A percentile compares a stretch with the other conserved stretches of the same genome.
These are phyloP conservation scores for Penicillium turbatum DNA, from an alignment of 495 filamentous ascomycete species.

Conservation along the genomic window DNA sequence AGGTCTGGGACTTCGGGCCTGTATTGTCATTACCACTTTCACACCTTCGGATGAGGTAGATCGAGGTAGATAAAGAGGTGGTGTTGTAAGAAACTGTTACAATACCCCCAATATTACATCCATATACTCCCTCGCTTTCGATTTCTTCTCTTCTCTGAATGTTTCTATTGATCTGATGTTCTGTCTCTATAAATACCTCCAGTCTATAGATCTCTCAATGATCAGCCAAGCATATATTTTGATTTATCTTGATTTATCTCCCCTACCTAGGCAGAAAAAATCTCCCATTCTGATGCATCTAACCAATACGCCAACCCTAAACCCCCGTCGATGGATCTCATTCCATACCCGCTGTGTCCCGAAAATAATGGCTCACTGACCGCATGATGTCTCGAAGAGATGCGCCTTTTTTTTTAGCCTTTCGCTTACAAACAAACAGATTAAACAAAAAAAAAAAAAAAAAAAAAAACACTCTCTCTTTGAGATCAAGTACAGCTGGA, in stretches of 20 bases:
- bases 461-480: background rate
- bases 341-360: constrained; percentile 26
- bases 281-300: background rate
- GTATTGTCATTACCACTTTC: background rate
- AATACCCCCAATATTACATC: background rate
- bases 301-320: constrained; percentile 12
- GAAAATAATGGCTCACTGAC: constrained; percentile 21
- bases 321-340: constrained; percentile 25
- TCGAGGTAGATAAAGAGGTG: too few species aligned
- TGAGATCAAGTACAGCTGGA: background rate
- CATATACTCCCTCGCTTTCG: too few species aligned
- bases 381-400: constrained; percentile 4
- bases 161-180: too few species aligned
- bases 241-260: background rate
- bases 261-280: background rate
- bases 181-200: too few species aligned
- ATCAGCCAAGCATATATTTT: background rate
- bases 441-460: background rate
- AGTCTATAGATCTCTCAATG: too few species aligned
- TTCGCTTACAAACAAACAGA: background rate
- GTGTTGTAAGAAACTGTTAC: background rate
- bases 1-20: constrained; percentile 1
- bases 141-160: background rate
- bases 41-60: too few species aligned
- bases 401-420: background rate